Evolutionary conservation across 2,329 filamentous ascomycete genomes (phyloP).

Genomic region (Trichoderma simmonsii): DNA sequence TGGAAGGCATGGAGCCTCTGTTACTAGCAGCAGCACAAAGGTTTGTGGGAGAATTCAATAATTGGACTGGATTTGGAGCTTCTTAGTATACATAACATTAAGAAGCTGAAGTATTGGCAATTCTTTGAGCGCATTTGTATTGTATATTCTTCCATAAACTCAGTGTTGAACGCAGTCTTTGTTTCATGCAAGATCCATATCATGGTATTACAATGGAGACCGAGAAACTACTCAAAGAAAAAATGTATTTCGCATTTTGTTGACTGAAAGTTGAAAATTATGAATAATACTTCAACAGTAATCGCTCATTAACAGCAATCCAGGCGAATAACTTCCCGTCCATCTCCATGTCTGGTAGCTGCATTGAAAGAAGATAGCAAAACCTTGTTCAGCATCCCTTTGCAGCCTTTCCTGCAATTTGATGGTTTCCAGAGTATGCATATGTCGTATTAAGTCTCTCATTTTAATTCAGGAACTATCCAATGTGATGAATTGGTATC

Average conservation of each 20-base stretch:
- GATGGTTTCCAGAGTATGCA: neutral
- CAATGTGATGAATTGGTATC: neutral
- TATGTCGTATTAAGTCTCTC: neutral
- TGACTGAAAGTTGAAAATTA: neutral
- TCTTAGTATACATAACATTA: neutral
- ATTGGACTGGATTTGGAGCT: neutral
- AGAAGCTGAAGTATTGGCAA: neutral
- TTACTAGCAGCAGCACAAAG: neutral
- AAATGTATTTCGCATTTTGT: neutral
- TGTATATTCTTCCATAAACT: neutral
- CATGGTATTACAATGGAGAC: neutral
- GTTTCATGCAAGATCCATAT: neutral
- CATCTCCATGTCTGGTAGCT: neutral
- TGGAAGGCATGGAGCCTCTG: neutral
- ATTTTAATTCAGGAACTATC: neutral
- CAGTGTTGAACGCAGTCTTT: neutral
- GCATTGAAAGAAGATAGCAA: neutral
- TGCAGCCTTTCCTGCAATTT: neutral
- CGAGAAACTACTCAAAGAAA: neutral
- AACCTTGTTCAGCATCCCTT: neutral
- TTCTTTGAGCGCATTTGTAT: neutral
- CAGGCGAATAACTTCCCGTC: neutral
- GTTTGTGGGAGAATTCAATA: neutral
- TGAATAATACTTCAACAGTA: neutral
- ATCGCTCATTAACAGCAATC: neutral